Evolutionary conservation across 805 yeast genomes (phyloP).

Genomic region (Teunomyces lycoperdinae): DNA sequence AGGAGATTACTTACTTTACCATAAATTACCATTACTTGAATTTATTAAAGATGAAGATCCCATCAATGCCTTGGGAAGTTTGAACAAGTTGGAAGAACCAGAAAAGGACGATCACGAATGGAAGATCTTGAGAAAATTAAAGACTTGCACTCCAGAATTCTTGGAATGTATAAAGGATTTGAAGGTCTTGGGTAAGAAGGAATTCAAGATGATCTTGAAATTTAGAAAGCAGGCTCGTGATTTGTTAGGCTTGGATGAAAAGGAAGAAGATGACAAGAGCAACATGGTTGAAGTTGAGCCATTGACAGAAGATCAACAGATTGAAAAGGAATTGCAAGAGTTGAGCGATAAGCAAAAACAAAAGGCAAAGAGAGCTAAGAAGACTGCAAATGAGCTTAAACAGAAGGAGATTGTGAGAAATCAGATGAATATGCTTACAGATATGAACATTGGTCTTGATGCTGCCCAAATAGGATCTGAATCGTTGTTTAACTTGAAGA

Average conservation of each 20-base stretch:
- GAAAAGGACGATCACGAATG: constrained; percentile 61
- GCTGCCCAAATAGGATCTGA: constrained; percentile 80
- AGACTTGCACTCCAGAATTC: constrained; percentile 75
- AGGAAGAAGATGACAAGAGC: constrained; percentile 47
- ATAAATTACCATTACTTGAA: constrained; percentile 71
- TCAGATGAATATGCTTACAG: constrained; percentile 96
- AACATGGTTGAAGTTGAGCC: constrained; percentile 62
- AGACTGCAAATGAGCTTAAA: constrained; percentile 75
- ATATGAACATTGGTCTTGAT: constrained; percentile 89
- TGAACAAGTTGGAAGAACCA: constrained; percentile 63
- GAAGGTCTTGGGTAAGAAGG: constrained; percentile 91
- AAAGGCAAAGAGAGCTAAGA: constrained; percentile 73
- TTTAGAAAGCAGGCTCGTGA: constrained; percentile 90
- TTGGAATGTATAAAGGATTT: constrained; percentile 84
- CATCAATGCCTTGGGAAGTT: constrained; percentile 73
- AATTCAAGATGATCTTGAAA: constrained; percentile 76
- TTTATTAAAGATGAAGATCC: constrained; percentile 83
- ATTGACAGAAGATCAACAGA: constrained; percentile 82
- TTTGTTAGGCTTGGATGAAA: constrained; percentile 62
- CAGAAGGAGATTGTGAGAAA: constrained; percentile 86
- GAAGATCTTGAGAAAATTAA: constrained; percentile 66
- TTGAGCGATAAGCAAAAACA: constrained; percentile 68
- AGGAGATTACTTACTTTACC: constrained; percentile 74
- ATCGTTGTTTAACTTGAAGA: constrained; percentile 73
- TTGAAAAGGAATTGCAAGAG: constrained; percentile 79